Evolutionary conservation across 2,329 filamentous ascomycete species (phyloP), one percentile per base, ranked within the genome.

Genomic region (Talaromyces sp.): DNA sequence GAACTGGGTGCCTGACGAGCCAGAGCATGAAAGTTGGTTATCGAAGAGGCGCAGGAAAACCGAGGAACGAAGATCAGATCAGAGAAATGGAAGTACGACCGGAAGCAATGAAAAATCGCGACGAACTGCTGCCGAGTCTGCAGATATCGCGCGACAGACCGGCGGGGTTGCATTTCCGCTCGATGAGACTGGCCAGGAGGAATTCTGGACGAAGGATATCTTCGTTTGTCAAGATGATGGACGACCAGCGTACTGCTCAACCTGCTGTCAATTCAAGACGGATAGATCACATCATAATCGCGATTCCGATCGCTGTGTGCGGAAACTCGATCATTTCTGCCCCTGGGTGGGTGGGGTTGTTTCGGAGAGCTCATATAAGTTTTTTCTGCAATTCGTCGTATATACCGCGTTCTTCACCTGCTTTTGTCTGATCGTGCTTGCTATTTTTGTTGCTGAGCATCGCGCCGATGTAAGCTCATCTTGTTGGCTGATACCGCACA

Each of bases 311-410:
- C 84, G 92, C 48, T 98, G 93, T 71, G 89, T 96, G 23, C 80
- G 84, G 44, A 95, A 95, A 70, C 95, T 97, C 89, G 93, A 98
- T 66, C 93, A 98, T 72, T 95, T 93, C 70, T 99, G 95, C 71
- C 95, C 93, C 0, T 98, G 87, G 86, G 93, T 96, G n/a, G 93
- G 93, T 3, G 95, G 93, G 23, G 90, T 96, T 67, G 88, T 99
- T 9, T 89, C 87, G 0, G 93, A 97, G 73, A 92, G 86, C 1
- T 81, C 88, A 2, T 93, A 93, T 79, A 97, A 97, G 70, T 97
- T 91, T 76, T 98, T 99, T 71, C 80, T 92, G 11, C 95, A 97
- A 68, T 96, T 97, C 71, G 86, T 87, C 16, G 83, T 85, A 48
- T 96, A 95, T 73, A 86, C 86, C 1, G 78, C 85, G 4, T 69